These are phyloP conservation scores for Trametes cinnabarina DNA, from an alignment of 768 basidiomycete species.

Conservation along the genomic window DNA sequence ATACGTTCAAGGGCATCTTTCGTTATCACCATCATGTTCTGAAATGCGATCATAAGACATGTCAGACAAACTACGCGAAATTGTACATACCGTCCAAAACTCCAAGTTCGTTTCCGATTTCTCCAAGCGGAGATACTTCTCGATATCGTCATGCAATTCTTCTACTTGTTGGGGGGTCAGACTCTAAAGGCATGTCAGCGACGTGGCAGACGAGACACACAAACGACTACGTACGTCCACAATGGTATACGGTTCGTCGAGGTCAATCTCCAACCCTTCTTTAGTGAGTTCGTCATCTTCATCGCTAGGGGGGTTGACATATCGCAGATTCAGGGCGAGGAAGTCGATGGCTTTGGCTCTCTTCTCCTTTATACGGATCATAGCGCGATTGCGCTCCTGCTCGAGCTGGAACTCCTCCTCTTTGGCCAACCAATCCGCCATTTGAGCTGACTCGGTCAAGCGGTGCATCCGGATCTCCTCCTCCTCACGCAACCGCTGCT, in stretches of 20 bases:
- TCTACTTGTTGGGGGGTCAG: constrained; percentile 84
- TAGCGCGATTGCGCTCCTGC: constrained; percentile 86
- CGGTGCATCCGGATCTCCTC: constrained; percentile 89
- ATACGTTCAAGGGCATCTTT: constrained; percentile 84
- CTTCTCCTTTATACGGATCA: constrained; percentile 94
- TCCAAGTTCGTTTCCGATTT: constrained; percentile 83
- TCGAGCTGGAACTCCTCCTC: constrained; percentile 97
- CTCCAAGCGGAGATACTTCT: constrained; percentile 86
- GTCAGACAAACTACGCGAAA: neutral
- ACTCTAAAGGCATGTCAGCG: constrained; percentile 48
- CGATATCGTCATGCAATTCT: constrained; percentile 93
- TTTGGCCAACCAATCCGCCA: constrained; percentile 97
- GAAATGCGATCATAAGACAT: constrained; percentile 2
- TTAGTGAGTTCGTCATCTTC: constrained; percentile 65
- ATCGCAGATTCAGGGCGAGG: constrained; percentile 91
- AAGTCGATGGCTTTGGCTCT: constrained; percentile 99
- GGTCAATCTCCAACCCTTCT: constrained; percentile 94
- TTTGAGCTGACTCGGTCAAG: constrained; percentile 90
- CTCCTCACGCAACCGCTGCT: constrained; percentile 84
- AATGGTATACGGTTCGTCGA: constrained; percentile 98
- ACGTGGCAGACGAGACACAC: neutral
- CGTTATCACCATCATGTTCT: constrained; percentile 98
- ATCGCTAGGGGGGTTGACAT: constrained; percentile 70
- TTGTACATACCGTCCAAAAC: constrained; percentile 85
- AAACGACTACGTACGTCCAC: constrained; percentile 67